These are phyloP conservation scores for Neurospora sp. DNA, from an alignment of 495 filamentous ascomycete genomes.

Conservation along the genomic window DNA sequence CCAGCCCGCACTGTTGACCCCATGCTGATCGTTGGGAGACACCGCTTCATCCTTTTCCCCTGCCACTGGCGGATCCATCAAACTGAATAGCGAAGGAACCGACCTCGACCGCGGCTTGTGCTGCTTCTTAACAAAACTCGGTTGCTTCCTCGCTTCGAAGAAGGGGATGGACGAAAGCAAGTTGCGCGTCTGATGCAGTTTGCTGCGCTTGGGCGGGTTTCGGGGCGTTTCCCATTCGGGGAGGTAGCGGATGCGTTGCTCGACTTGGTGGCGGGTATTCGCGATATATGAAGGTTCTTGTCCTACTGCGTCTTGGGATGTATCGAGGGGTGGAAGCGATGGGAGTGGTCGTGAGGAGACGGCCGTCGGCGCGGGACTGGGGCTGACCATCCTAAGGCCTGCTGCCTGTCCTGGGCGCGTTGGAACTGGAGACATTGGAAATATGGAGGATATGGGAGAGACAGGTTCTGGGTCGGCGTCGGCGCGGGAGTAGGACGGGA, in stretches of 20 bases:
- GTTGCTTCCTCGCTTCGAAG: constrained; percentile 1
- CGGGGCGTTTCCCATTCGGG: constrained; percentile 32
- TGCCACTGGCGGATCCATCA: neutral
- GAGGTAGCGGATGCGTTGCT: constrained; percentile 14
- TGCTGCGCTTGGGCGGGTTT: constrained; percentile 23
- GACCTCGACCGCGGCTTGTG: neutral
- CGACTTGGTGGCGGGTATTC: neutral
- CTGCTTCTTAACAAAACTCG: neutral
- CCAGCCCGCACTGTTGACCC: neutral
- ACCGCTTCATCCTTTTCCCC: neutral
- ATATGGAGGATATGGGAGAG: neutral
- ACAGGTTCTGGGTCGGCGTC: neutral
- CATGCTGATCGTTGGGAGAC: neutral
- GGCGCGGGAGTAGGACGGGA: neutral
- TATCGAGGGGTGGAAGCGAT: neutral
- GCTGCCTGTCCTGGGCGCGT: neutral
- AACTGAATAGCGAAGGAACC: neutral
- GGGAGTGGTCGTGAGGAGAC: neutral
- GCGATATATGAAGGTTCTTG: neutral
- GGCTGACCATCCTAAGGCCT: neutral
- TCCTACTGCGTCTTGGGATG: neutral
- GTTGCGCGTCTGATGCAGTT: neutral
- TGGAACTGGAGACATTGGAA: neutral
- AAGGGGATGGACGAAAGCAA: neutral
- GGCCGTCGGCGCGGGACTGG: neutral